Evolutionary conservation across 345 rosid species (phyloP).

Genomic region (Eucalyptus marginata): DNA sequence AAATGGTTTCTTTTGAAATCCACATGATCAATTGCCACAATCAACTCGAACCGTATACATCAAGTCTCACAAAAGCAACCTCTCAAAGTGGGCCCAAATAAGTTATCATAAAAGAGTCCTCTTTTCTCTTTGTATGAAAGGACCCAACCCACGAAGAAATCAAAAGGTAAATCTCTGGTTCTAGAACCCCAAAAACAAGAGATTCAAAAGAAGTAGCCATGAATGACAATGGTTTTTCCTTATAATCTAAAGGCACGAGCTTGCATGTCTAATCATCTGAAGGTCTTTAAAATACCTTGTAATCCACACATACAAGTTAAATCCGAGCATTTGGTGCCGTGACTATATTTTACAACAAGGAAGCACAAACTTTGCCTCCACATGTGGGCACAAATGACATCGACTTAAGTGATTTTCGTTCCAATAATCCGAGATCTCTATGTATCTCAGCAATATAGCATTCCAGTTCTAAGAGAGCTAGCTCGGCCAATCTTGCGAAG

Average conservation of each 20-base stretch:
- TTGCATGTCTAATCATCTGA: background rate
- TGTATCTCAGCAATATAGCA: background rate
- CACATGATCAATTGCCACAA: background rate
- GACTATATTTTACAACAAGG: too few relatives aligned
- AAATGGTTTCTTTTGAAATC: background rate
- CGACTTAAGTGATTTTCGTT: background rate
- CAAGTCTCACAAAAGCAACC: background rate
- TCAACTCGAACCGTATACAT: too few relatives aligned
- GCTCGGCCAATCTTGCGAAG: background rate
- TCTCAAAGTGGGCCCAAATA: background rate
- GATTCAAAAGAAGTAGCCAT: too few relatives aligned
- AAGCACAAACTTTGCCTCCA: background rate
- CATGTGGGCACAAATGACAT: background rate
- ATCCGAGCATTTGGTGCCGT: background rate
- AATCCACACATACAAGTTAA: background rate
- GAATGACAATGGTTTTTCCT: fast-evolving
- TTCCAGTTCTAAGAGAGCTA: background rate
- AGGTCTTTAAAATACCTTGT: background rate
- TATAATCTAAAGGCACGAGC: background rate
- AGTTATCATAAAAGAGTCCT: too few relatives aligned
- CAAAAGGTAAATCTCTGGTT: too few relatives aligned
- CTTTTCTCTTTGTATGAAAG: too few relatives aligned
- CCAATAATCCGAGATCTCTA: background rate
- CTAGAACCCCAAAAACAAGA: too few relatives aligned
- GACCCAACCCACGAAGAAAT: too few relatives aligned